Evolutionary conservation across 129 eudicot species (phyloP).

Genomic region (Smallanthus sonchifolius): DNA sequence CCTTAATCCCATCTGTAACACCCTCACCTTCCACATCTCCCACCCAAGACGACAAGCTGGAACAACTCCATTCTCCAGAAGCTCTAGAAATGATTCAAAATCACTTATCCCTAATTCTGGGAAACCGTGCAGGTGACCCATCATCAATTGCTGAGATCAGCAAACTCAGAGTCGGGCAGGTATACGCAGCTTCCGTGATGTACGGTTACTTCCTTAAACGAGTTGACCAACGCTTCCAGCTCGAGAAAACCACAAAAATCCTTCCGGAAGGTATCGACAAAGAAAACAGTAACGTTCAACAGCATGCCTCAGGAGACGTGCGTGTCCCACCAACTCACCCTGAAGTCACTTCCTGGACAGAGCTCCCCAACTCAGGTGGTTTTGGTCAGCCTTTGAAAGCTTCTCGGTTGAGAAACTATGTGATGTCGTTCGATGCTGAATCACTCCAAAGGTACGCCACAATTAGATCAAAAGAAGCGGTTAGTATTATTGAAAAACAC

Average conservation of each 20-base stretch:
- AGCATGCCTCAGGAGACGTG: slow-evolving; percentile 37
- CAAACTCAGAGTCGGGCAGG: slow-evolving; percentile 82
- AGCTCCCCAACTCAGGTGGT: slow-evolving; percentile 40
- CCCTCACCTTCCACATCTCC: slow-evolving; percentile 62
- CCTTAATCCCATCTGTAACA: slow-evolving; percentile 63
- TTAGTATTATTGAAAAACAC: slow-evolving; percentile 82
- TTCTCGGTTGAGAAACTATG: slow-evolving; percentile 67
- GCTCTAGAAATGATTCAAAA: slow-evolving; percentile 89
- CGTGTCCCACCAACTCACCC: slow-evolving; percentile 48
- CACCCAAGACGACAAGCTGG: slow-evolving; percentile 62
- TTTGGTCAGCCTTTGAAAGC: slow-evolving; percentile 52
- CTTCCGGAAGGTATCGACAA: slow-evolving; percentile 46
- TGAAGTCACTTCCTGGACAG: slow-evolving; percentile 60
- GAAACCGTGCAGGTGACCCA: slow-evolving; percentile 53
- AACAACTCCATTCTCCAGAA: slow-evolving; percentile 69
- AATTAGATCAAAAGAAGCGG: slow-evolving; percentile 79
- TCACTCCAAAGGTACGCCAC: slow-evolving; percentile 79
- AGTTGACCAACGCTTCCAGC: slow-evolving; percentile 88
- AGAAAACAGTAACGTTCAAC: slow-evolving; percentile 27
- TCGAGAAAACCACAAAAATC: slow-evolving; percentile 64
- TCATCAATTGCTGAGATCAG: slow-evolving; percentile 63
- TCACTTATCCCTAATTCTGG: slow-evolving; percentile 67
- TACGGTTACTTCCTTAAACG: slow-evolving; percentile 83
- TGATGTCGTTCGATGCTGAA: slow-evolving; percentile 86
- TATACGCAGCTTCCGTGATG: slow-evolving; percentile 89